Conservation (phyloP, 257 asterid species). For the Jacaranda mimosifolia region DNA sequence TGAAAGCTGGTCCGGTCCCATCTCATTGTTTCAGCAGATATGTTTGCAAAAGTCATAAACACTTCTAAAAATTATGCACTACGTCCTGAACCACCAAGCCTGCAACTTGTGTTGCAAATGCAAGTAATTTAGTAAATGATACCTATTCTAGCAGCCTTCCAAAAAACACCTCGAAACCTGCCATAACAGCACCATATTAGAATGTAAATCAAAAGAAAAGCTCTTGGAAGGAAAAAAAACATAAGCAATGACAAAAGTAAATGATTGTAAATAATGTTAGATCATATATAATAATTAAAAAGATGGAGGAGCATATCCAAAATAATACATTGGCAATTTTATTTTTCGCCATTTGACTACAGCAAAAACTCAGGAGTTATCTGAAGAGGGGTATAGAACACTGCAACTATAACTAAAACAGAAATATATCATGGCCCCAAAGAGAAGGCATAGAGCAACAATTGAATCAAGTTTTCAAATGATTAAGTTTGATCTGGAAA, state of each 20-base stretch:
- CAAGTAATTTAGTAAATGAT: conserved; percentile 20
- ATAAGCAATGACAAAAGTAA: too few relatives aligned
- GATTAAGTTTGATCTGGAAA: neutral
- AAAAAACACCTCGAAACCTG: conserved; percentile 69
- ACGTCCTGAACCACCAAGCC: conserved; percentile 26
- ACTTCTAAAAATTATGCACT: neutral
- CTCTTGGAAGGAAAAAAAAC: neutral
- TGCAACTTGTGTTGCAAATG: conserved; percentile 8
- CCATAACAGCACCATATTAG: conserved; percentile 36
- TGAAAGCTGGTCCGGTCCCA: conserved; percentile 9
- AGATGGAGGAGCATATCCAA: conserved; percentile 19
- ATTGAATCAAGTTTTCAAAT: neutral
- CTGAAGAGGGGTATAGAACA: neutral
- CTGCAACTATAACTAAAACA: neutral
- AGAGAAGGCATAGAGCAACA: conserved; percentile 26
- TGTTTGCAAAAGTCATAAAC: neutral
- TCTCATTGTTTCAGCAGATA: neutral
- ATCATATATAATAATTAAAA: neutral
- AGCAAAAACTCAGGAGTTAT: neutral
- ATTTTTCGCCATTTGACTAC: conserved; percentile 13
- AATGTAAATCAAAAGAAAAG: conserved; percentile 6
- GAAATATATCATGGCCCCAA: conserved; percentile 13
- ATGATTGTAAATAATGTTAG: neutral
- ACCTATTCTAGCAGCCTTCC: conserved; percentile 76
- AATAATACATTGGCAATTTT: neutral